Evolutionary conservation across 495 filamentous ascomycete species (phyloP).

Genomic region (Xylaria flabelliformis): DNA sequence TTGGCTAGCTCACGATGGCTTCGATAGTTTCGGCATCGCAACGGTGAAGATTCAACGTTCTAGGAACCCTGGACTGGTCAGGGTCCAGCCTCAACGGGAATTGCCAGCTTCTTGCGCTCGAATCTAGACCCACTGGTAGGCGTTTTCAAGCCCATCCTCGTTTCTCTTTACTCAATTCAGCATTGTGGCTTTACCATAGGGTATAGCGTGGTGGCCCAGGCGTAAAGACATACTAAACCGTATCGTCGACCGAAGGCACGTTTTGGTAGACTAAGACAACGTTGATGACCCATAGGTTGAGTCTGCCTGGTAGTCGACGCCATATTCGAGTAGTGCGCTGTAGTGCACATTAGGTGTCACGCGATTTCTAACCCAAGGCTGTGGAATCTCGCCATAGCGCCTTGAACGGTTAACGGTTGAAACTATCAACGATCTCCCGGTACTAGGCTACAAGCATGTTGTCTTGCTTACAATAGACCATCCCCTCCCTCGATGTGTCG

Average conservation of each 20-base stretch:
- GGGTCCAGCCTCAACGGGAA: slow-evolving; percentile 19
- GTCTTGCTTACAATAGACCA: slow-evolving; percentile 11
- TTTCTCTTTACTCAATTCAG: slow-evolving; percentile 43
- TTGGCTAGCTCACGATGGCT: slow-evolving; percentile 26
- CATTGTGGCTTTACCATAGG: slow-evolving; percentile 30
- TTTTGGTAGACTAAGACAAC: slow-evolving; percentile 15
- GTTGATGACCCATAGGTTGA: slow-evolving; percentile 14
- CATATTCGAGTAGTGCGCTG: slow-evolving; percentile 10
- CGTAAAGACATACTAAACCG: slow-evolving; percentile 1
- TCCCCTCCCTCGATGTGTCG: background rate
- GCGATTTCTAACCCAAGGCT: slow-evolving; percentile 11
- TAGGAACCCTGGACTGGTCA: background rate
- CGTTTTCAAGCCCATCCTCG: slow-evolving; percentile 40
- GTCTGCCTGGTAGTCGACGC: slow-evolving; percentile 16
- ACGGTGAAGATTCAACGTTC: slow-evolving; percentile 21
- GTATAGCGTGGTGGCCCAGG: slow-evolving; percentile 27
- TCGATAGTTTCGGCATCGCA: slow-evolving; percentile 28
- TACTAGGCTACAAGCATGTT: slow-evolving; percentile 16
- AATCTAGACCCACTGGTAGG: slow-evolving; percentile 42
- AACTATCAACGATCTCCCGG: slow-evolving; percentile 18
- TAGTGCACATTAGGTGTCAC: slow-evolving; percentile 13
- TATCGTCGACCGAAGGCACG: background rate
- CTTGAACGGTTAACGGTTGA: slow-evolving; percentile 13
- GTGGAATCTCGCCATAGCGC: background rate
- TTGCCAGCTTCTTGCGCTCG: slow-evolving; percentile 5